Evolutionary conservation across 1,284 basidiomycete species (phyloP).

Genomic region (Spongispora temasekensis): DNA sequence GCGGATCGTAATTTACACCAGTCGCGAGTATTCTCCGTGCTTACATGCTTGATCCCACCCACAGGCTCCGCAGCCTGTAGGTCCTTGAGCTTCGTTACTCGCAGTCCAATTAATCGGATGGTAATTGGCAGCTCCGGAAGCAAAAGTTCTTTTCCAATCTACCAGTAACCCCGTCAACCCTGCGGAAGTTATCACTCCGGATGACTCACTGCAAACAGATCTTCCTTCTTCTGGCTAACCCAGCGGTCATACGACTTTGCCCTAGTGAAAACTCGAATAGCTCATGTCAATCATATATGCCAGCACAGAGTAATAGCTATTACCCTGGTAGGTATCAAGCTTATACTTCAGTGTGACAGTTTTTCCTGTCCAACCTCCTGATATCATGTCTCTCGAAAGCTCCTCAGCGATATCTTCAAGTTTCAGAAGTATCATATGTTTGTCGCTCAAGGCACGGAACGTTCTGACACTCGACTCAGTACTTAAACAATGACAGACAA

Average conservation of each 20-base stretch:
- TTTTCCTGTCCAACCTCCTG: constrained; percentile 70
- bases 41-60: constrained; percentile 64
- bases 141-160: constrained; percentile 84
- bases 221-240: constrained; percentile 73
- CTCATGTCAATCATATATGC: constrained; percentile 5
- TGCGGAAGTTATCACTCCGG: not conserved
- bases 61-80: constrained; percentile 51
- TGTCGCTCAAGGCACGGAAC: constrained; percentile 67
- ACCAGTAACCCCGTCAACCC: constrained; percentile 5
- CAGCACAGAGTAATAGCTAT: constrained; percentile 35
- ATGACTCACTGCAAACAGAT: constrained; percentile 67
- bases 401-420: constrained; percentile 79
- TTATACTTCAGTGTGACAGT: constrained; percentile 83
- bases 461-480: constrained; percentile 52
- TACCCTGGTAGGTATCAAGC: constrained; percentile 78
- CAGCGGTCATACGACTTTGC: constrained; percentile 77
- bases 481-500: not conserved
- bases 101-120: constrained; percentile 78
- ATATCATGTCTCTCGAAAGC: constrained; percentile 75
- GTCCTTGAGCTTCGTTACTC: constrained; percentile 85
- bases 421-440: constrained; percentile 68
- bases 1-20: not conserved
- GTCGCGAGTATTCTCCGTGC: constrained; percentile 17
- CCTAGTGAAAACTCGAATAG: constrained; percentile 69
- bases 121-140: constrained; percentile 76